Percentiles rank a stretch among this genome's conserved stretches.
These are phyloP conservation scores for Picea sitchensis DNA, from an alignment of 75 land plant species.

Conservation along the genomic window DNA sequence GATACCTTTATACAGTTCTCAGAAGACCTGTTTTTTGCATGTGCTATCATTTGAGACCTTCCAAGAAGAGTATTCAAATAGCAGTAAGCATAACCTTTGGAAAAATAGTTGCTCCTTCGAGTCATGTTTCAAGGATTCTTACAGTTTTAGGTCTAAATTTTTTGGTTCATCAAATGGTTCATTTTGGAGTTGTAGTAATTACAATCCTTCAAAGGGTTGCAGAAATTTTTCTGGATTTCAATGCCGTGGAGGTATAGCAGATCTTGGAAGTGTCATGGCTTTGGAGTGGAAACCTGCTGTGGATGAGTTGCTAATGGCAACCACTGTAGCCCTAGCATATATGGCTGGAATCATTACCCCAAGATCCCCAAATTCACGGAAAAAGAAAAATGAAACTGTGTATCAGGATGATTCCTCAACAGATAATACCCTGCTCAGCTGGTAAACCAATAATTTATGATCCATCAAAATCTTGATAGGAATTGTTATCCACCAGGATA, in stretches of 20 bases:
- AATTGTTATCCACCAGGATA: background rate
- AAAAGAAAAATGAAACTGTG: background rate
- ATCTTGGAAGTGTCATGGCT: constrained; percentile 7
- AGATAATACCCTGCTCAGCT: background rate
- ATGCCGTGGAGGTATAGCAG: constrained; percentile 4
- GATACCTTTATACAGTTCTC: background rate
- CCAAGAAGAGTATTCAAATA: background rate
- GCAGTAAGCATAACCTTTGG: background rate
- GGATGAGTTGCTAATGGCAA: constrained; percentile 27
- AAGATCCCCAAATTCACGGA: background rate
- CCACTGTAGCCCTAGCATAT: constrained; percentile 30
- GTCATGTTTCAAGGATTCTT: constrained; percentile 2
- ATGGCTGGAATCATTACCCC: constrained; percentile 31
- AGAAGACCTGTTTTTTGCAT: background rate
- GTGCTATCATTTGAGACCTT: background rate
- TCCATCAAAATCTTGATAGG: background rate
- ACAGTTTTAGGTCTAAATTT: constrained; percentile 1
- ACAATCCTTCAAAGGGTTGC: background rate
- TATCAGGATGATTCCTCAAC: background rate
- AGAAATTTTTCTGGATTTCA: constrained; percentile 6
- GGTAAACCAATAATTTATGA: background rate
- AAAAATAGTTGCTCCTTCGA: background rate
- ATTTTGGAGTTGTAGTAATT: background rate
- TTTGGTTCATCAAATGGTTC: constrained; percentile 1
- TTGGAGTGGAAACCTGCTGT: constrained; percentile 33